A percentile compares a stretch with the other conserved stretches of the same genome.
phyloP scores from a whole-genome alignment of 2,329 filamentous ascomycete species.

The Botryotinia convoluta region DNA sequence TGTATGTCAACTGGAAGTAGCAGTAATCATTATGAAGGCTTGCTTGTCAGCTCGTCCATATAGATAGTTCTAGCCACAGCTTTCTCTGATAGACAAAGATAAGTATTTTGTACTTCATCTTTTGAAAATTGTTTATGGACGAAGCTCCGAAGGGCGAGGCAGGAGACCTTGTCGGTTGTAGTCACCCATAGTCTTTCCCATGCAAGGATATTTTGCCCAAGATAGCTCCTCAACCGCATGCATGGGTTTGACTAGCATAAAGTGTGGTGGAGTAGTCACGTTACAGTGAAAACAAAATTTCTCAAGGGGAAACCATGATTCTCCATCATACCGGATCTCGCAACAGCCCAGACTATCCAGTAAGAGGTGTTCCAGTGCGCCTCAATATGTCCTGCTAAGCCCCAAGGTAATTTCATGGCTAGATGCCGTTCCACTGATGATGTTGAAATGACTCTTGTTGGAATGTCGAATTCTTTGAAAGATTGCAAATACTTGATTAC shows the following conservation, averaged over 20 bases:
- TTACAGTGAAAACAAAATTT: constrained; percentile 4
- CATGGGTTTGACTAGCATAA: neutral
- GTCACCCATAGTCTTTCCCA: neutral
- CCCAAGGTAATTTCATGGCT: neutral
- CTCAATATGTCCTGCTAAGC: neutral
- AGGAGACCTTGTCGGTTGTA: neutral
- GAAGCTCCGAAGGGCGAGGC: neutral
- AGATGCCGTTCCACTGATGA: neutral
- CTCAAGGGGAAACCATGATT: neutral
- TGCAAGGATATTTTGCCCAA: neutral
- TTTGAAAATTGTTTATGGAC: neutral
- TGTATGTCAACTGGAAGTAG: neutral
- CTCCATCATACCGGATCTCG: neutral
- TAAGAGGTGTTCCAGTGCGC: neutral
- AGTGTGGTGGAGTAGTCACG: constrained; percentile 2
- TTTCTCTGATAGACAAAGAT: neutral
- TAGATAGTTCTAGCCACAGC: neutral
- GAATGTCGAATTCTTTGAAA: neutral
- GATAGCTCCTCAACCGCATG: neutral
- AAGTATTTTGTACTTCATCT: neutral
- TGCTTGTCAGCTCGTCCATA: neutral
- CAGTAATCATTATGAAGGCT: neutral
- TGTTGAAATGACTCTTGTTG: neutral
- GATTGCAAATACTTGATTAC: neutral
- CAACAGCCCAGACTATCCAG: neutral